A percentile compares a stretch with the other conserved stretches of the same genome.
Evolutionary conservation across 208 protist genomes (phyloP).

Genomic region (Trypanosoma cruzi): DNA sequence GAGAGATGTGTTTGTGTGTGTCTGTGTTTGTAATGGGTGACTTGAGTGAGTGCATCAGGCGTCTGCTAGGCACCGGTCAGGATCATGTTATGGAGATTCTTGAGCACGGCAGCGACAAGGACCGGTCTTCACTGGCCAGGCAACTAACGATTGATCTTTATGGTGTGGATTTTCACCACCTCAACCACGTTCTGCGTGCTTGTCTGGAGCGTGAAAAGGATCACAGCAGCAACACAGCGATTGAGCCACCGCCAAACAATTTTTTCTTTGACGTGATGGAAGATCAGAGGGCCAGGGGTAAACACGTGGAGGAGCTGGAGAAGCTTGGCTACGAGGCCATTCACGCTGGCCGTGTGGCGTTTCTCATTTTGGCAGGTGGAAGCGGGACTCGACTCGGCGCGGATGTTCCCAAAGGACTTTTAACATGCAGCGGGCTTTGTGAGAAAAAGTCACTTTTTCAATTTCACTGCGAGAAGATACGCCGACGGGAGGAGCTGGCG

Average conservation of each 20-base stretch:
- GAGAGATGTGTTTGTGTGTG: neutral
- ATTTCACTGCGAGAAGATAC: conserved; percentile 95
- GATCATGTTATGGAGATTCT: conserved; percentile 21
- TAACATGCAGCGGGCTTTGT: conserved; percentile 66
- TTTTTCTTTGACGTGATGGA: conserved; percentile 19
- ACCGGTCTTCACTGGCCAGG: conserved; percentile 5
- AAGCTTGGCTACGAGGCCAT: conserved; percentile 79
- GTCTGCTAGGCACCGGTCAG: conserved; percentile 10
- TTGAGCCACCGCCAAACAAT: conserved; percentile 24
- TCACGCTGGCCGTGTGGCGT: conserved; percentile 77
- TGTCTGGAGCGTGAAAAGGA: neutral
- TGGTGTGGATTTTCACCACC: conserved; percentile 24
- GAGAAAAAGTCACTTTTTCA: conserved; percentile 97
- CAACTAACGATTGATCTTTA: conserved; percentile 17
- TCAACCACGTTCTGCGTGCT: conserved; percentile 19
- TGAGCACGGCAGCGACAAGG: conserved; percentile 11
- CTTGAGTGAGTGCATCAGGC: neutral
- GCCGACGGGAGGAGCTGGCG: conserved; percentile 83
- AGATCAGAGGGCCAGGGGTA: neutral
- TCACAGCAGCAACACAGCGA: neutral
- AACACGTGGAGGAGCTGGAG: conserved; percentile 15
- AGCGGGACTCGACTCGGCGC: conserved; percentile 98
- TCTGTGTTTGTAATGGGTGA: neutral
- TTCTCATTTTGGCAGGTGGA: conserved; percentile 97
- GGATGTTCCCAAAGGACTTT: conserved; percentile 95